These are phyloP conservation scores for Fusarium sp. DNA, from an alignment of 2,329 filamentous ascomycete species.

Conservation along the genomic window DNA sequence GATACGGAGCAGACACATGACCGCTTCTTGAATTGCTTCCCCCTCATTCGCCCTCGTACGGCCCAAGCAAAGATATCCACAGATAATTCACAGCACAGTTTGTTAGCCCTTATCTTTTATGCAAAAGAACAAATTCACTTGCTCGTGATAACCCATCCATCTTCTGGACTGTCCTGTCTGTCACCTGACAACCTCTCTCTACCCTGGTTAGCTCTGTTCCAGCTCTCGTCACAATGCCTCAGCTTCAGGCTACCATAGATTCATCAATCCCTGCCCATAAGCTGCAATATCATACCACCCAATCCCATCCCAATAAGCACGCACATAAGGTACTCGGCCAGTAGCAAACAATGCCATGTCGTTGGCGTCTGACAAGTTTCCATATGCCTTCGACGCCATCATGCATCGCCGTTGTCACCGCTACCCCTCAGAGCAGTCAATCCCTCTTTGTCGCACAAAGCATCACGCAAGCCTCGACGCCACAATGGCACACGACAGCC, in stretches of 20 bases:
- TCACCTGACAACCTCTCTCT: not conserved
- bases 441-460: slow-evolving; percentile 13
- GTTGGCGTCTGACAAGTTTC: slow-evolving; percentile 6
- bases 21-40: not conserved
- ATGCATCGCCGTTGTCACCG: slow-evolving; percentile 30
- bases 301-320: slow-evolving; percentile 16
- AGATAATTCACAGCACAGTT: not conserved
- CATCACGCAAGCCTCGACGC: slow-evolving; percentile 10
- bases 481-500: slow-evolving; percentile 15
- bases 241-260: not conserved
- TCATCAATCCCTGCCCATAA: slow-evolving; percentile 1
- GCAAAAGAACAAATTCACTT: not conserved
- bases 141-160: not conserved
- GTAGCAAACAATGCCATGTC: not conserved
- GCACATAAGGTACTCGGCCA: not conserved
- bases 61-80: not conserved
- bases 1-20: not conserved
- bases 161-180: not conserved
- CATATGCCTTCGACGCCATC: slow-evolving; percentile 27
- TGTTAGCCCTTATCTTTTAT: not conserved
- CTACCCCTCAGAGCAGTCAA: slow-evolving; percentile 10
- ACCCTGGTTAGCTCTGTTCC: not conserved
- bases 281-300: slow-evolving; percentile 2
- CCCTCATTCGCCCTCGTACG: not conserved
- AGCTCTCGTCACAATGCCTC: not conserved